Percentiles rank a stretch among this genome's conserved stretches.
These are phyloP conservation scores for Coemansia sp. DNA, from an alignment of 192 early-diverging fungal genomes.

Conservation along the genomic window DNA sequence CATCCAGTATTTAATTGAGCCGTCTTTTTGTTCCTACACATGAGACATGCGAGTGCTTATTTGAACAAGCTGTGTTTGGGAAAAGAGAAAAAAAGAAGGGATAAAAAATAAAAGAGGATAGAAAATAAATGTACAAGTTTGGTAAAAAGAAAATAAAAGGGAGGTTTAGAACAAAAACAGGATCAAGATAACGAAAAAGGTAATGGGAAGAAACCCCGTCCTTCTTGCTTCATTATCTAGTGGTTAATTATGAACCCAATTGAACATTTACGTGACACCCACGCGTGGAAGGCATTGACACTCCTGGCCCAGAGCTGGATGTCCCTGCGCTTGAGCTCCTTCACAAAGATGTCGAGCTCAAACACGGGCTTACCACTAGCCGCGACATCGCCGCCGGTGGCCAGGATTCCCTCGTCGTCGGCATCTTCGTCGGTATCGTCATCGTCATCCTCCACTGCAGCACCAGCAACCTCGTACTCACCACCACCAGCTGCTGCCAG, in stretches of 20 bases:
- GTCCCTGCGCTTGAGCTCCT: conserved; percentile 45
- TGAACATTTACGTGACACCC: conserved; percentile 50
- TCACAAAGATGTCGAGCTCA: conserved; percentile 53
- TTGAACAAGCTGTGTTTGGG: not conserved
- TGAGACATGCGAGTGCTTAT: not conserved
- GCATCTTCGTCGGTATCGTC: conserved; percentile 11
- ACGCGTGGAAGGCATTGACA: conserved; percentile 32
- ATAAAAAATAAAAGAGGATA: not conserved
- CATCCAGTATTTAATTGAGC: no score
- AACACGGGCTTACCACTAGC: conserved; percentile 34
- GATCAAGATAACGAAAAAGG: not conserved
- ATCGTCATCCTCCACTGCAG: not conserved
- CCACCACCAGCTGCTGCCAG: not conserved
- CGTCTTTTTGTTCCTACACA: no score
- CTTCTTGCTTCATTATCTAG: conserved; percentile 8
- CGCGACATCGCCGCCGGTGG: no score
- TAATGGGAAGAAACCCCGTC: not conserved
- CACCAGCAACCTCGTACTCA: not conserved
- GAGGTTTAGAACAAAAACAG: no score
- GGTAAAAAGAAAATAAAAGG: not conserved
- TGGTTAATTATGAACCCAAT: conserved; percentile 48
- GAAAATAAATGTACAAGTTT: conserved; percentile 2
- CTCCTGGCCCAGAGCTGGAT: conserved; percentile 34
- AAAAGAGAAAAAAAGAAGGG: not conserved
- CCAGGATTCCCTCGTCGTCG: not conserved